Evolutionary conservation across 306 rosid species (phyloP).

Genomic region (Cicer yamashitae): DNA sequence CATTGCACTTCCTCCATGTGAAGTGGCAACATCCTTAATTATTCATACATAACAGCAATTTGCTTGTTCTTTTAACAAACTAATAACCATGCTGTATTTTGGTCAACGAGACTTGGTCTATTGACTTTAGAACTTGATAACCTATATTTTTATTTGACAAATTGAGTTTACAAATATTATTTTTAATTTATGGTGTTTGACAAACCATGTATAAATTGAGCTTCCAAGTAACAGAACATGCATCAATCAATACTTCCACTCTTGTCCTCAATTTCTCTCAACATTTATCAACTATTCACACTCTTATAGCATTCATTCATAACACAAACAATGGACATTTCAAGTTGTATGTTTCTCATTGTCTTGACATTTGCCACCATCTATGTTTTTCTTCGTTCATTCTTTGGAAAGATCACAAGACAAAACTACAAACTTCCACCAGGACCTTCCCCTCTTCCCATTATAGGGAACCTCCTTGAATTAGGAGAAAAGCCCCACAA

Average conservation of each 20-base stretch:
- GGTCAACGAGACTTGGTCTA: background rate
- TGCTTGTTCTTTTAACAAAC: too few relatives aligned
- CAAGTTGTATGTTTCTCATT: slow-evolving; percentile 11
- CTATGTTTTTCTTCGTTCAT: slow-evolving; percentile 1
- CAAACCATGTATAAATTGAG: background rate
- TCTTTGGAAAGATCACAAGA: slow-evolving; percentile 17
- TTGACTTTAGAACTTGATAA: background rate
- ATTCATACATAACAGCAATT: too few relatives aligned
- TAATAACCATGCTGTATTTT: too few relatives aligned
- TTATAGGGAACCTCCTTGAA: slow-evolving; percentile 41
- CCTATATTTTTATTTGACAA: background rate
- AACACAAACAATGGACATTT: background rate
- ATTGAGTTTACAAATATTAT: background rate
- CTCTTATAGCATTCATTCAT: background rate
- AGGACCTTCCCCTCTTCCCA: slow-evolving; percentile 38
- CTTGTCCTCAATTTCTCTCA: background rate
- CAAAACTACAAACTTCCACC: slow-evolving; percentile 38
- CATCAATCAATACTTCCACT: background rate
- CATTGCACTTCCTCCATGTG: too few relatives aligned
- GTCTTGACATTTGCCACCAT: slow-evolving; percentile 3
- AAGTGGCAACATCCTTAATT: too few relatives aligned
- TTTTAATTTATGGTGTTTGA: background rate
- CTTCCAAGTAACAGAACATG: background rate
- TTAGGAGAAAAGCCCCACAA: slow-evolving; percentile 38
- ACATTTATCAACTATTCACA: background rate